These are phyloP conservation scores for Crucibulum laeve DNA, from an alignment of 768 basidiomycete genomes.

Conservation along the genomic window DNA sequence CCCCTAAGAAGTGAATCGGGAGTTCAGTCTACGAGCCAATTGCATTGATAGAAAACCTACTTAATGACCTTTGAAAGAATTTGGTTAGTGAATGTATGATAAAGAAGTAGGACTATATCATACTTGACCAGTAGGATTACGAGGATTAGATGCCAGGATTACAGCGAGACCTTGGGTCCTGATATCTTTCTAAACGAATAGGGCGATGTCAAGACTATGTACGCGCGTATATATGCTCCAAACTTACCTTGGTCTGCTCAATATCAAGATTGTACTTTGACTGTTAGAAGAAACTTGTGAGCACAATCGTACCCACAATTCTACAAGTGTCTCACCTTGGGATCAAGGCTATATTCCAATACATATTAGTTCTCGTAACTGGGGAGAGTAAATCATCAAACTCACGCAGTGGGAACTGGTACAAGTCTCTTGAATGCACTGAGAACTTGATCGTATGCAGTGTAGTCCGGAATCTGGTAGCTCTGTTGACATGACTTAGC, in stretches of 20 bases:
- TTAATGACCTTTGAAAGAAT: slow-evolving; percentile 41
- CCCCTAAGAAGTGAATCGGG: slow-evolving; percentile 39
- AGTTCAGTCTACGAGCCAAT: slow-evolving; percentile 1
- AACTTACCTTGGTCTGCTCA: slow-evolving; percentile 64
- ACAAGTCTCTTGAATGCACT: slow-evolving; percentile 86
- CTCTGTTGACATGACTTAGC: slow-evolving; percentile 50
- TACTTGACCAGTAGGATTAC: slow-evolving; percentile 94
- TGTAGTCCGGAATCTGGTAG: slow-evolving; percentile 91
- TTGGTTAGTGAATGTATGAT: neutral
- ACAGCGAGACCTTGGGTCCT: slow-evolving; percentile 79
- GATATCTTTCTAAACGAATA: slow-evolving; percentile 60
- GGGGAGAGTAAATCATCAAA: neutral
- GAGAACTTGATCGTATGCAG: slow-evolving; percentile 80
- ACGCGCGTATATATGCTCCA: slow-evolving; percentile 33
- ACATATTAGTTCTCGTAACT: neutral
- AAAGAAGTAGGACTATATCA: neutral
- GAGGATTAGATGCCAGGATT: slow-evolving; percentile 88
- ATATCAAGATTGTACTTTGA: slow-evolving; percentile 75
- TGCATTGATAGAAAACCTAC: slow-evolving; percentile 18
- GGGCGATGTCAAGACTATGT: slow-evolving; percentile 6
- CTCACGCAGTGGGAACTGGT: slow-evolving; percentile 85
- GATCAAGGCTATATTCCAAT: slow-evolving; percentile 20
- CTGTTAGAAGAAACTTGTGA: slow-evolving; percentile 20
- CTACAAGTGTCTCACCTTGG: slow-evolving; percentile 17
- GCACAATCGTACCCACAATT: neutral